These are phyloP conservation scores for Calonectria pseudoreteaudii DNA, from an alignment of 2,329 filamentous ascomycete species.

Conservation along the genomic window DNA sequence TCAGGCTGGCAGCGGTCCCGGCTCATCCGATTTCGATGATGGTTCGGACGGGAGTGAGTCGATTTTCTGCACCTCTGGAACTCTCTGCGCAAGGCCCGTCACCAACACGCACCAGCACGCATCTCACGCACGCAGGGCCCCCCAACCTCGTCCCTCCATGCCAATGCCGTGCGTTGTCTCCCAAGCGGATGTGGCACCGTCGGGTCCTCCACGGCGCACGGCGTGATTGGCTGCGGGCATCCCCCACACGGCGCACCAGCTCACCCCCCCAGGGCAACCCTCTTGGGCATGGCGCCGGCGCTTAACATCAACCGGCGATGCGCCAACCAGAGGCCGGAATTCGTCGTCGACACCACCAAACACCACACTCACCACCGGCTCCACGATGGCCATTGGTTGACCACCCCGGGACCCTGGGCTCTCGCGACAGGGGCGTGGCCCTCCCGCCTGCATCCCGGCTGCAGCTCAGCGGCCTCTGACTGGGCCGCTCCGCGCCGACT, in stretches of 20 bases:
- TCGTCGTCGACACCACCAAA: conserved; percentile 9
- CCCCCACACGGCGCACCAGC: conserved; percentile 15
- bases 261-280: conserved; percentile 13
- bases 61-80: background rate
- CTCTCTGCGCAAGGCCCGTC: background rate
- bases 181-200: background rate
- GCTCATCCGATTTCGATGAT: conserved; percentile 35
- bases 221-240: conserved; percentile 30
- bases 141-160: background rate
- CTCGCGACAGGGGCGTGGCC: conserved; percentile 34
- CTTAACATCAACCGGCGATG: conserved; percentile 31
- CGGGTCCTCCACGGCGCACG: background rate
- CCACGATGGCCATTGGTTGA: conserved; percentile 32
- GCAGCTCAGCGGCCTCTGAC: conserved; percentile 39
- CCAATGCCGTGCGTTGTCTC: background rate
- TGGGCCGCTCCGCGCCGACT: conserved; percentile 39
- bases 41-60: conserved; percentile 11
- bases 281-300: conserved; percentile 39
- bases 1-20: conserved; percentile 3
- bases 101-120: background rate
- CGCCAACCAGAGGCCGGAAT: conserved; percentile 37
- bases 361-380: conserved; percentile 19
- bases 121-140: background rate
- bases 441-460: conserved; percentile 33
- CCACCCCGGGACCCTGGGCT: background rate